Base-by-base conservation (phyloP, 2,329 filamentous ascomycete genomes). In the Colletotrichum sublineola region DNA sequence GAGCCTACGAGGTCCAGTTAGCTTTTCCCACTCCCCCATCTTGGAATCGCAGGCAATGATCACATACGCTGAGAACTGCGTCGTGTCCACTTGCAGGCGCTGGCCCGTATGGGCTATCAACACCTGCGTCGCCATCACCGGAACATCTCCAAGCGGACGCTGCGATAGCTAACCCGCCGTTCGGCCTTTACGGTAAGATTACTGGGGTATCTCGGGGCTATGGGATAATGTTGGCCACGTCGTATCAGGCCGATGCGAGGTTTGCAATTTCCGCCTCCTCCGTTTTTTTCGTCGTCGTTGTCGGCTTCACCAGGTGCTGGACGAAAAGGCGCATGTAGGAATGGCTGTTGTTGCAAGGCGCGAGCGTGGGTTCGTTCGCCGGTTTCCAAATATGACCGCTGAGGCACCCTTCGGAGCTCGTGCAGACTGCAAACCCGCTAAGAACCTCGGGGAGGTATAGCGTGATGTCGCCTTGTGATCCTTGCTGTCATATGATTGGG, bases 61-160 rank as follows among this genome's bases (percentile, higher is more conserved):
- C 15, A 71, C 90, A 77, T 86, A 94, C 92, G 92, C 93, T 77
- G 89, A 87, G 83, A 96, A 93, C 80, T 91, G 89, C 75, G 91
- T 88, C 76, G 92, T 90, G 84, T 97, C 94, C 81, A 93, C 89
- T 81, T 91, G 88, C 80, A 97, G 88, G 84, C 92, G 92, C 87
- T 94, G 92, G 86, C 96, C 96, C 83, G 93, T 95, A 85, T 97
- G 95, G 88, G 94, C 95, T 81, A 97, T 92, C 86, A 94, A 94
- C 84, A 97, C 92, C 85, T 94, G 91, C 82, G 96, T 90, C 86
- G 94, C 93, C 94, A 97, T 97, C 84, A 87, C 62, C 89, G 84
- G 85, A 84, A 84, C 86, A 88, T 87, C 79, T 84, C 84, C 81
- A 38, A 57, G 50, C 56, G 44, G 24, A 48, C 58, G 71, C 68